A percentile compares a stretch with the other conserved stretches of the same genome.
These are phyloP conservation scores for Rutstroemia sydowiana DNA, from an alignment of 2,329 filamentous ascomycete species.

Conservation along the genomic window DNA sequence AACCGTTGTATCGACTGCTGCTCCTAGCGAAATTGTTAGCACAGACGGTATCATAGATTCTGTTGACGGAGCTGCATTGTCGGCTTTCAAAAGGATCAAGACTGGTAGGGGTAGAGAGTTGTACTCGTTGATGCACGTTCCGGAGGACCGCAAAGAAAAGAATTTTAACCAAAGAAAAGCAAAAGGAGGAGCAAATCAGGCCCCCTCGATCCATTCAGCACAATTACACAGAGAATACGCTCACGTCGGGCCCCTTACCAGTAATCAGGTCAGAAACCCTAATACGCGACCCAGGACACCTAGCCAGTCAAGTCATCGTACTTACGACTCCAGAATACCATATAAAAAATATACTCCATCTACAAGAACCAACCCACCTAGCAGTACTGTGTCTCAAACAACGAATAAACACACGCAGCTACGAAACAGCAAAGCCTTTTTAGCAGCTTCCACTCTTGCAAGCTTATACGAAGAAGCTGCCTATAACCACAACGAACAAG, in stretches of 20 bases:
- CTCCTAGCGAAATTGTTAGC: background rate
- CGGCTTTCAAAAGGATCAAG: slow-evolving; percentile 9
- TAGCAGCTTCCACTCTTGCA: slow-evolving; percentile 8
- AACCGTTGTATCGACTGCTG: background rate
- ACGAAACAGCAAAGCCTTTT: slow-evolving; percentile 2
- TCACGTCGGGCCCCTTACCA: slow-evolving; percentile 16
- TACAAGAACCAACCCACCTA: background rate
- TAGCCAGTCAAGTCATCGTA: slow-evolving; percentile 1
- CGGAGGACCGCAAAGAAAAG: slow-evolving; percentile 15
- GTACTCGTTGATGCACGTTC: slow-evolving; percentile 21
- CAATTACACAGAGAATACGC: slow-evolving; percentile 6
- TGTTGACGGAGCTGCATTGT: slow-evolving; percentile 18
- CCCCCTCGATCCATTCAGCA: background rate
- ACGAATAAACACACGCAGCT: background rate
- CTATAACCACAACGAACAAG: background rate
- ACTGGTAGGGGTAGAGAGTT: slow-evolving; percentile 1
- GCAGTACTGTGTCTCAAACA: background rate
- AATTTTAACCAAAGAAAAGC: background rate
- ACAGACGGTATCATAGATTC: slow-evolving; percentile 2
- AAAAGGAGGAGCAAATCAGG: background rate
- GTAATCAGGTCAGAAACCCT: slow-evolving; percentile 14
- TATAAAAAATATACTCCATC: slow-evolving; percentile 8
- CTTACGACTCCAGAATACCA: slow-evolving; percentile 20
- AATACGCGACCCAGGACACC: background rate
- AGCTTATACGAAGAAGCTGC: slow-evolving; percentile 3